phyloP scores from a whole-genome alignment of 495 filamentous ascomycete species.

The Annulohypoxylon moriforme region DNA sequence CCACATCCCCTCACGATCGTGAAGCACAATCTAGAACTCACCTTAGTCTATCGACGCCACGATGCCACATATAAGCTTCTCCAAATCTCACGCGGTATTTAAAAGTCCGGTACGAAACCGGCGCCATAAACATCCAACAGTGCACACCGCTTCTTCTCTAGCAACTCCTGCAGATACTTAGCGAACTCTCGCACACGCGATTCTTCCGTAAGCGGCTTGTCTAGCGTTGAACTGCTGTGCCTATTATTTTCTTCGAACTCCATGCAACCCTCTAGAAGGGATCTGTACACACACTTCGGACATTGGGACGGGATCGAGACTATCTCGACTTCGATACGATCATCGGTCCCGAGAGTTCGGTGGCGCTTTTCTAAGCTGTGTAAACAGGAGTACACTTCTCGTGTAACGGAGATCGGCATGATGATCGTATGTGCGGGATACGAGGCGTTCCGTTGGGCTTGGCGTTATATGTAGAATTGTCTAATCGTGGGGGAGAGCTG shows the following conservation, averaged over 20 bases:
- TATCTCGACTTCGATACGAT: not conserved
- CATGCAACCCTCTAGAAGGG: not conserved
- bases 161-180: slow-evolving; percentile 5
- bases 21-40: slow-evolving; percentile 24
- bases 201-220: not conserved
- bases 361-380: slow-evolving; percentile 13
- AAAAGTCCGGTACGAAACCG: not conserved
- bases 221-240: not conserved
- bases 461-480: not conserved
- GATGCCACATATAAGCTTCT: not conserved
- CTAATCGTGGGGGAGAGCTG: not conserved
- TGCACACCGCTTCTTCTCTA: slow-evolving; percentile 18
- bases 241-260: not conserved
- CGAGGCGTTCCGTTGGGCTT: not conserved
- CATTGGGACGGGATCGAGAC: slow-evolving; percentile 17
- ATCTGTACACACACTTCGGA: slow-evolving; percentile 10
- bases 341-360: slow-evolving; percentile 11
- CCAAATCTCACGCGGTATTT: slow-evolving; percentile 2
- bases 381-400: slow-evolving; percentile 21
- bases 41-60: slow-evolving; percentile 14
- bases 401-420: slow-evolving; percentile 32
- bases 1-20: not conserved
- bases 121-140: not conserved
- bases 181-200: not conserved
- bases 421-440: not conserved